Evolutionary conservation across 2,329 filamentous ascomycete species (phyloP).

Genomic region (Cercospora berteroae): DNA sequence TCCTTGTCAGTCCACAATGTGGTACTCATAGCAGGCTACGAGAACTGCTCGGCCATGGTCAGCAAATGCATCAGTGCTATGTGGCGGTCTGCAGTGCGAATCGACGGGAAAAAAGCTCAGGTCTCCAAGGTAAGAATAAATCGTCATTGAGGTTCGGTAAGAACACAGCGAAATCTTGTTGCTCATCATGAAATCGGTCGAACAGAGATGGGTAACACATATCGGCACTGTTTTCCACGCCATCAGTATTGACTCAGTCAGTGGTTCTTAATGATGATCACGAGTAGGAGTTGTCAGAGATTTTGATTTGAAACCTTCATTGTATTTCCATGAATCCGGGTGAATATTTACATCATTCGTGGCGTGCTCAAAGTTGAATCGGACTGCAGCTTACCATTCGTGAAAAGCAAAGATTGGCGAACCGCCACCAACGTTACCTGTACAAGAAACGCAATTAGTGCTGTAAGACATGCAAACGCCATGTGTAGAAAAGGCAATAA

Average conservation of each 20-base stretch:
- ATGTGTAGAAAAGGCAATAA: neutral
- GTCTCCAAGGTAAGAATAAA: conserved; percentile 23
- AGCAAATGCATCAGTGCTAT: neutral
- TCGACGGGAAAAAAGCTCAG: conserved; percentile 10
- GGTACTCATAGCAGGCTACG: neutral
- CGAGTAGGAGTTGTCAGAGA: conserved; percentile 23
- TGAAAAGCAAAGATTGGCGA: neutral
- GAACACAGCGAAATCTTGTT: conserved; percentile 61
- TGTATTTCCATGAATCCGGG: conserved; percentile 21
- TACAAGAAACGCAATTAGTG: neutral
- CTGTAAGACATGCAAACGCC: neutral
- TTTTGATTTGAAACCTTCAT: conserved; percentile 32
- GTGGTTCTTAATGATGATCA: neutral
- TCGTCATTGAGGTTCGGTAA: conserved; percentile 50
- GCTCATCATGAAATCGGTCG: conserved; percentile 52
- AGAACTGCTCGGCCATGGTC: neutral
- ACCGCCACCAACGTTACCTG: neutral
- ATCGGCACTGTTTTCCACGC: neutral
- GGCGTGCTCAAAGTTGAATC: neutral
- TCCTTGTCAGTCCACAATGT: neutral
- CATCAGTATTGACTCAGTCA: neutral
- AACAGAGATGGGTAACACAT: neutral
- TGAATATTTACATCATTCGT: conserved; percentile 24
- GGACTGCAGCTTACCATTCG: conserved; percentile 12
- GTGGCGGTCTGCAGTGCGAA: neutral